Evolutionary conservation across 306 rosid genomes (phyloP), one percentile per base, ranked within the genome.

Genomic region (Geum urbanum): DNA sequence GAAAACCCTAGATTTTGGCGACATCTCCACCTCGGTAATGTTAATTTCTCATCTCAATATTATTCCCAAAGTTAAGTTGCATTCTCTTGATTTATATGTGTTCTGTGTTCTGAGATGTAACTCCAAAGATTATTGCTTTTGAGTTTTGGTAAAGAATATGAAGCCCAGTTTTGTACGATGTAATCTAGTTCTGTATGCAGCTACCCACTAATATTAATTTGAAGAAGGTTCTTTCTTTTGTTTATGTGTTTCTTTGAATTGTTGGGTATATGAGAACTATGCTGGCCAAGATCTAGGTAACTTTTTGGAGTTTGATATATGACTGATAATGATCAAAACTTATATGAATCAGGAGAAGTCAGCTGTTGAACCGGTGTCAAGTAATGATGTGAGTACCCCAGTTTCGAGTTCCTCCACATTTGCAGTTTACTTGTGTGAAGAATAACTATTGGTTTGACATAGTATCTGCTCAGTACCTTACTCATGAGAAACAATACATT

Each of bases 1-100:
- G 73, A 76, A 89, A 45, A 72, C 76, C 41, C 91, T 92, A 7
- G 72, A 82, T 53, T 79, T 75, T 1, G 24, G 72, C 12, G 85
- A 90, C 1, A 43, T 87, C 61, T 69, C 91, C 51, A 52, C 85
- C 15, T 46, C 78, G 88, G 96, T 87, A 77, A 46, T 55, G 60
- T 63, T 62, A 63, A 15, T 8, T 24, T 50, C 50, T 37, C 69
- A 46, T 44, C 66, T 8, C 19, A 54, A 27, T 19, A 27, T 13
- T 72, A 10, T 46, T 11, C 53, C 72, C 64, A 54, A 63, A 37
- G 8, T 0, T 0, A 27, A 0, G 35, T n/a, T 69, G 41, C 44
- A 53, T 18, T 27, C 40, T 48, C n/a, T 24, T 20, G 53, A 19
- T 27, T 2, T 8, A 35, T 20, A 5, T 22, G 6, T 37, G 7